These are phyloP conservation scores for Sporisorium sorghi DNA, from an alignment of 1,284 basidiomycete species.

Conservation along the genomic window DNA sequence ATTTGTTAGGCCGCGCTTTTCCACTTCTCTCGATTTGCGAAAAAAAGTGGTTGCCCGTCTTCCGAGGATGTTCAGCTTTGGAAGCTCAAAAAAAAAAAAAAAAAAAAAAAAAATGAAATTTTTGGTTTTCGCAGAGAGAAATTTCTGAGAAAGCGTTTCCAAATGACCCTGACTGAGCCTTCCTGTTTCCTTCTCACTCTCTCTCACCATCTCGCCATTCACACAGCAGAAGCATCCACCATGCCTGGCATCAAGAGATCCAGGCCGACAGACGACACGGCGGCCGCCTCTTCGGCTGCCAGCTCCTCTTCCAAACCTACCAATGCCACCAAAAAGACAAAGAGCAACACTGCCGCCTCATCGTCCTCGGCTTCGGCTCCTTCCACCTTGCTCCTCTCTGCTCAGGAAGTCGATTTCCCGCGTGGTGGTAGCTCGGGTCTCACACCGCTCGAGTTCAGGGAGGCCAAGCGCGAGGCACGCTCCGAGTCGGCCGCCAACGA, in stretches of 20 bases:
- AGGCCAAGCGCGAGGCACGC: conserved; percentile 83
- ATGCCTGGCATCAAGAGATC: conserved; percentile 57
- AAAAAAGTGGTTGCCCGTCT: neutral
- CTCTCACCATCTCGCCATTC: conserved; percentile 4
- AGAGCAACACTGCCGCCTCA: conserved; percentile 14
- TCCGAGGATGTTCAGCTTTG: conserved; percentile 1
- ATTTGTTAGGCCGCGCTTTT: neutral
- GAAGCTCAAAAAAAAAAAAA: conserved; percentile 7
- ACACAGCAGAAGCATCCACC: conserved; percentile 6
- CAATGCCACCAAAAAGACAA: conserved; percentile 30
- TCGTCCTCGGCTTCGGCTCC: conserved; percentile 16
- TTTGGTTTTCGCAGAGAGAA: neutral
- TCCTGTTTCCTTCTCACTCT: neutral
- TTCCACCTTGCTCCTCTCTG: conserved; percentile 44
- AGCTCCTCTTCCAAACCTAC: conserved; percentile 35
- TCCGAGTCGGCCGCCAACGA: conserved; percentile 82
- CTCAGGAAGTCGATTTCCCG: conserved; percentile 82
- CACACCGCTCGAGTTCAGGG: conserved; percentile 90
- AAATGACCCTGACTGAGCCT: neutral
- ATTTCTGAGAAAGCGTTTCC: conserved; percentile 5
- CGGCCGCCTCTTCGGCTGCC: conserved; percentile 32
- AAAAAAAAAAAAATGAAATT: conserved; percentile 1
- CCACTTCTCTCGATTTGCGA: neutral
- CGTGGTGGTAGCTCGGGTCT: conserved; percentile 81
- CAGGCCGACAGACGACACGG: conserved; percentile 39